Evolutionary conservation across 2,329 filamentous ascomycete genomes (phyloP).

Genomic region (Hymenoscyphus fraxineus): DNA sequence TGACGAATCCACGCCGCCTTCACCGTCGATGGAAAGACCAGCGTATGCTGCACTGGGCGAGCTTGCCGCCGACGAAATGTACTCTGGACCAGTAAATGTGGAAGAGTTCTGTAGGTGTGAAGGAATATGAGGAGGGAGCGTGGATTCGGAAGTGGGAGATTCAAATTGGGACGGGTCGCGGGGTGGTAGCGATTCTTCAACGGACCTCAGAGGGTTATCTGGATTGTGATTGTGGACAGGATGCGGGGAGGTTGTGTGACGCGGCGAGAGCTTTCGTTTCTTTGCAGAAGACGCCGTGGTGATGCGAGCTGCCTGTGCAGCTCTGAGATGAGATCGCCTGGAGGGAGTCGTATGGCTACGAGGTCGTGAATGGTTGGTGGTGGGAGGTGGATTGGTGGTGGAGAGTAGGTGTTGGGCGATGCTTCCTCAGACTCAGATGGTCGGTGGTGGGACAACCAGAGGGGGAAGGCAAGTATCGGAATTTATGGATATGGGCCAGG

Average conservation of each 20-base stretch:
- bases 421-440: conserved; percentile 19
- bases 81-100: conserved; percentile 45
- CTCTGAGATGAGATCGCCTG: conserved; percentile 24
- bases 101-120: conserved; percentile 42
- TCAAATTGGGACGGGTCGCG: conserved; percentile 40
- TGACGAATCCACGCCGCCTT: conserved; percentile 41
- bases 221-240: conserved; percentile 24
- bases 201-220: conserved; percentile 32
- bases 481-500: background rate
- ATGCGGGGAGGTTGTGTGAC: conserved; percentile 24
- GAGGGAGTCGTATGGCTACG: background rate
- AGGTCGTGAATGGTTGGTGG: too few relatives aligned
- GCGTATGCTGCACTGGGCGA: conserved; percentile 56
- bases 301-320: conserved; percentile 58
- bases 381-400: conserved; percentile 2
- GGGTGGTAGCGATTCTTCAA: conserved; percentile 43
- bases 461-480: background rate
- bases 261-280: conserved; percentile 63
- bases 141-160: conserved; percentile 28
- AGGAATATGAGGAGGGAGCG: conserved; percentile 47
- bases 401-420: conserved; percentile 18
- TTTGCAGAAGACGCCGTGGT: conserved; percentile 68
- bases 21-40: conserved; percentile 54
- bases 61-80: conserved; percentile 53
- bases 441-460: background rate